Percentiles rank a stretch among this genome's conserved stretches.
Conservation (phyloP, 179 eudicot genomes). For the Amaranthus tricolor region DNA sequence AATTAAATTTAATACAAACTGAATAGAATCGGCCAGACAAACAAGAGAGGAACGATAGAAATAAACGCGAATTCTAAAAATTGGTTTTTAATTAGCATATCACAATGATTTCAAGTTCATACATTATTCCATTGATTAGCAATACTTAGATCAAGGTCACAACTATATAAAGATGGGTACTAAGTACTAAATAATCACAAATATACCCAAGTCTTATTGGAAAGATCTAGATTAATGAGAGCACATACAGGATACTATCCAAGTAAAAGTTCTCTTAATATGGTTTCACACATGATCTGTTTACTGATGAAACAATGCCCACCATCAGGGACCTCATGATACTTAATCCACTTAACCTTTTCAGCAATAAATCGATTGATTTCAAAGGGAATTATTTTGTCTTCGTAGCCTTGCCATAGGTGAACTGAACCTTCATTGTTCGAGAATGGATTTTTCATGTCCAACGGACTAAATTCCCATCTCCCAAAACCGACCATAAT, state of each 20-base stretch:
- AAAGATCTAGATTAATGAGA: neutral
- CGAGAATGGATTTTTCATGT: slow-evolving; percentile 37
- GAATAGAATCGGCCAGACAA: too few species aligned
- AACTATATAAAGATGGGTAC: neutral
- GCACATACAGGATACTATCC: slow-evolving; percentile 22
- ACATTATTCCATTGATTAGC: neutral
- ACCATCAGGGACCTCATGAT: slow-evolving; percentile 52
- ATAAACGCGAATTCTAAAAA: too few species aligned
- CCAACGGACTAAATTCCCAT: slow-evolving; percentile 50
- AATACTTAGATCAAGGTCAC: neutral
- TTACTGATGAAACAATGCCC: slow-evolving; percentile 45
- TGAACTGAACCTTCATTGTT: slow-evolving; percentile 41
- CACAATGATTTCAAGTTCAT: neutral
- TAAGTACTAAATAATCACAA: neutral
- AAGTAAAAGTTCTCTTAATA: slow-evolving; percentile 39
- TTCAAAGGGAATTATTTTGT: slow-evolving; percentile 44
- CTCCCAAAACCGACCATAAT: slow-evolving; percentile 37
- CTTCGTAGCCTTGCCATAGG: slow-evolving; percentile 59
- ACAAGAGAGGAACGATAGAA: too few species aligned
- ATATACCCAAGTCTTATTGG: slow-evolving; percentile 10
- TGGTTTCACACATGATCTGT: slow-evolving; percentile 32
- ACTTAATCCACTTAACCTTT: slow-evolving; percentile 52
- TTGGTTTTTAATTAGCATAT: neutral
- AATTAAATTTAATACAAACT: too few species aligned
- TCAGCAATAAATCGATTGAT: slow-evolving; percentile 39